phyloP scores from a whole-genome alignment of 2,329 filamentous ascomycete genomes.

The Leptographium flavum region DNA sequence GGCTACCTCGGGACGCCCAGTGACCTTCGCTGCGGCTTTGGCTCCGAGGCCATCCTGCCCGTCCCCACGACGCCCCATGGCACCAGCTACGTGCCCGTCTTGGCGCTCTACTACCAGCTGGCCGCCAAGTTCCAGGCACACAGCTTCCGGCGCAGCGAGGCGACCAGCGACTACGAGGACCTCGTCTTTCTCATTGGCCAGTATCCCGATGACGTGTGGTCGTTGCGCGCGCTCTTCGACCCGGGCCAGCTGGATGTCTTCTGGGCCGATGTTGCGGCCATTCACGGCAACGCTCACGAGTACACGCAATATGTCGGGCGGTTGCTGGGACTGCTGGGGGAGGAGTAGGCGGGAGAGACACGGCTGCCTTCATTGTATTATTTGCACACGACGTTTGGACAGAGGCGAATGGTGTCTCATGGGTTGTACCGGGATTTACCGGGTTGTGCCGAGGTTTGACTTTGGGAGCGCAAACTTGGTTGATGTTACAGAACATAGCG shows the following conservation, averaged over 20 bases:
- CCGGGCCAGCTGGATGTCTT: conserved; percentile 1
- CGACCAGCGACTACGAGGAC: conserved; percentile 7
- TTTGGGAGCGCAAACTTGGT: too few relatives aligned
- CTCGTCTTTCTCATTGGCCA: conserved; percentile 6
- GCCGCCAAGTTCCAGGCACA: conserved; percentile 7
- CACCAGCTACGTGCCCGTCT: conserved; percentile 1
- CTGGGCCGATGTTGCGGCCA: neutral
- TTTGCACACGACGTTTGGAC: too few relatives aligned
- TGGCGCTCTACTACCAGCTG: conserved; percentile 8
- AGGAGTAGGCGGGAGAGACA: neutral
- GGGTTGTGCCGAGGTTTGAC: too few relatives aligned
- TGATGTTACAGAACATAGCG: too few relatives aligned
- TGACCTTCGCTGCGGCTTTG: conserved; percentile 3
- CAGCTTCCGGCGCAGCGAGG: conserved; percentile 2
- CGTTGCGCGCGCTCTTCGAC: neutral
- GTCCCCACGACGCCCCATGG: conserved; percentile 4
- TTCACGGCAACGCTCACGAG: neutral
- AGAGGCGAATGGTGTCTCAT: too few relatives aligned
- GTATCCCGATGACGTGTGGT: conserved; percentile 2
- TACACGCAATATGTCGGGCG: neutral
- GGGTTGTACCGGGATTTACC: too few relatives aligned
- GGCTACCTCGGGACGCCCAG: conserved; percentile 7
- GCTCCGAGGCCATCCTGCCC: conserved; percentile 6
- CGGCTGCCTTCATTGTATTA: neutral
- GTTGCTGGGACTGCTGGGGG: neutral